Evolutionary conservation across 164 flowering plant genomes (phyloP).

Genomic region (Vitis labrusca): DNA sequence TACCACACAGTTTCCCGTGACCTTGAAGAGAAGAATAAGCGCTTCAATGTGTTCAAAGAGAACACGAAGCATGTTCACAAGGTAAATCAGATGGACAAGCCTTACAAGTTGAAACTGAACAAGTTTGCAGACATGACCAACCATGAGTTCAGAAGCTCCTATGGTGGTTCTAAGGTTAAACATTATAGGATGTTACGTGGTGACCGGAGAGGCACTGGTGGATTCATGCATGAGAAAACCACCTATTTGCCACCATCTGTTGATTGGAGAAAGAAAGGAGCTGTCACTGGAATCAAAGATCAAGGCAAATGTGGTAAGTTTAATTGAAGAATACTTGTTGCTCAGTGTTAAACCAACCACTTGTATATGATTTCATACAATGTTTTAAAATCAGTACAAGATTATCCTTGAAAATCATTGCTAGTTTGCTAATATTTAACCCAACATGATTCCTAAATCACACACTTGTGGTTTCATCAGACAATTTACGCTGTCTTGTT

Average conservation of each 20-base stretch:
- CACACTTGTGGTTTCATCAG: too few relatives aligned
- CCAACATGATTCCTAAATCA: too few relatives aligned
- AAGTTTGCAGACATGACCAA: slow-evolving; percentile 74
- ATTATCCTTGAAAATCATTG: too few relatives aligned
- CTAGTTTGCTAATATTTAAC: too few relatives aligned
- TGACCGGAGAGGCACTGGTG: slow-evolving; percentile 12
- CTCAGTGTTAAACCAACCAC: too few relatives aligned
- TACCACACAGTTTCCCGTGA: slow-evolving; percentile 57
- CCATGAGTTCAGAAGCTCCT: slow-evolving; percentile 47
- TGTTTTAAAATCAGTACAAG: too few relatives aligned
- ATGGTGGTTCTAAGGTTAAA: slow-evolving; percentile 50
- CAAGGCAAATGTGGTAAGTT: slow-evolving; percentile 65
- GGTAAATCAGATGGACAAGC: slow-evolving; percentile 58
- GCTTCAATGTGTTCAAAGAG: slow-evolving; percentile 71
- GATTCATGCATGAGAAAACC: slow-evolving; percentile 37
- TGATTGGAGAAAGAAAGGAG: slow-evolving; percentile 66
- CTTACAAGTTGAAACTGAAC: slow-evolving; percentile 67
- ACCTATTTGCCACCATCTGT: slow-evolving; percentile 30
- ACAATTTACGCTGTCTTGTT: not conserved
- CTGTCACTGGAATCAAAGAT: slow-evolving; percentile 53
- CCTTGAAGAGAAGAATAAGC: slow-evolving; percentile 49
- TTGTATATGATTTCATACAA: too few relatives aligned
- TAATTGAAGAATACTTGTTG: not conserved
- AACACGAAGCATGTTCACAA: slow-evolving; percentile 51
- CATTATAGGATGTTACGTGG: slow-evolving; percentile 46